These are phyloP conservation scores for Ramaria sp. DNA, from an alignment of 768 basidiomycete species.

Conservation along the genomic window DNA sequence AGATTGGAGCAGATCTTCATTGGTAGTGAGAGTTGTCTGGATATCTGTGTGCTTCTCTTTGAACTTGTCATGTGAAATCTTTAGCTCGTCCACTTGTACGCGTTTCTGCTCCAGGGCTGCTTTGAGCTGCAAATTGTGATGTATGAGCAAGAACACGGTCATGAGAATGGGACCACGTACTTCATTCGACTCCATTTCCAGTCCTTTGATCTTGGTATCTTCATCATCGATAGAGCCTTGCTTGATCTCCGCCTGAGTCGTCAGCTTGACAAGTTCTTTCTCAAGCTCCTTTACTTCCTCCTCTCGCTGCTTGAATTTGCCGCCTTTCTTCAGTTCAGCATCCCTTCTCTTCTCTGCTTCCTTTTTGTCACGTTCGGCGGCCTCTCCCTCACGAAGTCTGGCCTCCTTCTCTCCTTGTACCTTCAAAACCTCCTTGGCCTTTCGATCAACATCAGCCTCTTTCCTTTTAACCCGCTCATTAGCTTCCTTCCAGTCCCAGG, in stretches of 20 bases:
- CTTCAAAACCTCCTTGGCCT: constrained; percentile 35
- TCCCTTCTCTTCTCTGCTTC: constrained; percentile 69
- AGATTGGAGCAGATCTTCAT: constrained; percentile 91
- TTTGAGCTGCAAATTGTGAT: constrained; percentile 36
- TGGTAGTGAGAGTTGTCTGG: constrained; percentile 49
- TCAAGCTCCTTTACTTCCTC: constrained; percentile 69
- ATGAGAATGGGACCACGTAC: constrained; percentile 27
- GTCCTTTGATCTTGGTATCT: constrained; percentile 39
- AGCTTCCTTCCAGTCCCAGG: constrained; percentile 77
- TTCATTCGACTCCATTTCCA: constrained; percentile 48
- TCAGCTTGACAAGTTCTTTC: constrained; percentile 69
- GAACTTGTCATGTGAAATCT: constrained; percentile 43
- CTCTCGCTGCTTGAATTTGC: constrained; percentile 79
- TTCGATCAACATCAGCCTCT: constrained; percentile 41
- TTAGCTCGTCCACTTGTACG: constrained; percentile 42
- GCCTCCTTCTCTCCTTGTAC: constrained; percentile 38
- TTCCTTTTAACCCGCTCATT: constrained; percentile 42
- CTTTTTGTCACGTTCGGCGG: constrained; percentile 54
- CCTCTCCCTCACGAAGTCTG: constrained; percentile 40
- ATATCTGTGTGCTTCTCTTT: constrained; percentile 59
- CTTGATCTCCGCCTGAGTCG: constrained; percentile 80
- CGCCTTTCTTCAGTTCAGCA: constrained; percentile 84
- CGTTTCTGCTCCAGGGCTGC: constrained; percentile 47
- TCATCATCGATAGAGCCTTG: constrained; percentile 70
- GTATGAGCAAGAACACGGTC: background rate